Evolutionary conservation across 257 asterid genomes (phyloP), one percentile per base, ranked within the genome.

Genomic region (Penstemon davidsonii): DNA sequence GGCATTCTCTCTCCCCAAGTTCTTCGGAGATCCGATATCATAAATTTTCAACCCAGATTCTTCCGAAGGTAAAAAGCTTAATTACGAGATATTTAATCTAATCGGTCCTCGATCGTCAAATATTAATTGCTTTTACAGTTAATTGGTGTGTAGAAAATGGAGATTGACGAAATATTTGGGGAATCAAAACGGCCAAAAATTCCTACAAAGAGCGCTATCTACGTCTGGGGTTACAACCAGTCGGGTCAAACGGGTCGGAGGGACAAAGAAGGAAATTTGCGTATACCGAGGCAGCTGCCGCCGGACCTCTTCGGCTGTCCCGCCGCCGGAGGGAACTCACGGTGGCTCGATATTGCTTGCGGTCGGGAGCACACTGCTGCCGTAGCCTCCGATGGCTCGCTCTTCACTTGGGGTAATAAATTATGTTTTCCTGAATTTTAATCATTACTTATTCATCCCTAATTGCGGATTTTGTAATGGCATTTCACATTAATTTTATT

Each of bases 281-380:
- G 99, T 74, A 81, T 93, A 49, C 98, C 99, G 7, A 75, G 83
- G 73, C 94, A 88, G 81, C 92, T 93, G 37, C 88, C 99, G 45
- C 77, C 88, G 45, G 96, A 90, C 72, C 92, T 93, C 62, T 93
- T 93, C 64, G 97, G 95, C 13, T 90, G 94, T 41, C 88, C 97
- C 1, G 83, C 82, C 19, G 82, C 72, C 47, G 83, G 85, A 42
- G 84, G 85, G 3, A 90, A 79, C 64, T 84, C 85, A 8, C 86
- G 95, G 72, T 93, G 97, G 97, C 78, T 86, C 57, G 97, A 90
- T 58, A 86, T 93, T 33, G 89, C 99, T 47, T 93, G 99, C 73
- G 99, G 95, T 63, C 87, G 94, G 36, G 96, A 88, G 54, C 99
- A 93, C 78, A 93, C 97, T 11, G 92, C 97, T 6, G 90, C 91